Conservation (phyloP, 108 stramenopile species). For the Nitzschia sp. region DNA sequence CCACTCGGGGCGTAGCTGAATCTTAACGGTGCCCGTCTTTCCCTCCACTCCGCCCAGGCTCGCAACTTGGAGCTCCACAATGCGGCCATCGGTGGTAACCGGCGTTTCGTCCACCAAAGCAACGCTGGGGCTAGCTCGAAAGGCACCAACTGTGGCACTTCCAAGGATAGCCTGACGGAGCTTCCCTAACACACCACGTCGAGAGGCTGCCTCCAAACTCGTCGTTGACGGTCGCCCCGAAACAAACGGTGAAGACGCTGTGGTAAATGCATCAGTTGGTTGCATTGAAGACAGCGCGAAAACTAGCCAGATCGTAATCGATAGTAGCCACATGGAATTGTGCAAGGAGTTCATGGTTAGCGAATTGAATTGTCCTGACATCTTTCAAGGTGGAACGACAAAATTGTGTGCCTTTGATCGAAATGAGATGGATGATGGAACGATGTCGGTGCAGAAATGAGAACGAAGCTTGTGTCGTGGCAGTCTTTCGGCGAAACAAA, state of each 20-base stretch:
- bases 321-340: neutral
- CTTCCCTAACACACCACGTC: constrained; percentile 7
- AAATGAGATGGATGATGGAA: too few species aligned
- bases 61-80: constrained; percentile 67
- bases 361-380: too few species aligned
- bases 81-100: constrained; percentile 9
- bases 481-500: too few species aligned
- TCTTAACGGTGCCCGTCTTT: constrained; percentile 61
- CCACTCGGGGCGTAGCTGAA: constrained; percentile 77
- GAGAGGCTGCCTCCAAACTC: constrained; percentile 7
- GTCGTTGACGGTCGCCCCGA: neutral
- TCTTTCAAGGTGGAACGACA: too few species aligned
- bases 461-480: too few species aligned
- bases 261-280: neutral
- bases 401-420: too few species aligned
- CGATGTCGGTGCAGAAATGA: too few species aligned
- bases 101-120: constrained; percentile 22
- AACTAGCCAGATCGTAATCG: neutral
- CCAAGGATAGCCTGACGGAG: neutral
- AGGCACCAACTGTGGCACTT: constrained; percentile 3
- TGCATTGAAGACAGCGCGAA: neutral
- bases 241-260: neutral
- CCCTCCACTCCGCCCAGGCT: constrained; percentile 74
- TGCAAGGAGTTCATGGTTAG: too few species aligned
- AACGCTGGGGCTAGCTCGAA: constrained; percentile 2